phyloP scores from a whole-genome alignment of 495 filamentous ascomycete genomes.

The Xylaria bambusicola region DNA sequence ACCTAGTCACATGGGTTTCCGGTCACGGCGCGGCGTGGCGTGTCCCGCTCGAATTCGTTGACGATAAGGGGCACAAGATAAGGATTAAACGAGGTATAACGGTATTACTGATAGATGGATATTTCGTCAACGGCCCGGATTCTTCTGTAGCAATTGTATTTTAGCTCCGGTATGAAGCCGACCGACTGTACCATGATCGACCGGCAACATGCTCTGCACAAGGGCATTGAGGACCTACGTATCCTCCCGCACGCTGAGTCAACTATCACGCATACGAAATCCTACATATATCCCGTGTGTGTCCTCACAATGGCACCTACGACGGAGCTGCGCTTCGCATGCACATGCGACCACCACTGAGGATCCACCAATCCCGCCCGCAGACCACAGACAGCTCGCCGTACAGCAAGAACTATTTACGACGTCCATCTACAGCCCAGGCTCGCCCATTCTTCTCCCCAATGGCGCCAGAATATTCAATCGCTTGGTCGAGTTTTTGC shows the following conservation, averaged over 20 bases:
- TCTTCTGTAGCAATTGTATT: too few relatives aligned
- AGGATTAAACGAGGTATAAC: too few relatives aligned
- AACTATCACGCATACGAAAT: constrained; percentile 17
- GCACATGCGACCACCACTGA: constrained; percentile 8
- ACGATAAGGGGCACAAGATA: constrained; percentile 1
- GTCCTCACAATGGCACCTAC: constrained; percentile 5
- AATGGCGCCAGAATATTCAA: constrained; percentile 86
- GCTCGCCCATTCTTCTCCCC: constrained; percentile 85
- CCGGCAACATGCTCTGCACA: constrained; percentile 30
- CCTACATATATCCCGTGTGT: background rate
- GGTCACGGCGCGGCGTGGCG: constrained; percentile 13
- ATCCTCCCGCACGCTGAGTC: constrained; percentile 21
- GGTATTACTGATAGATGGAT: too few relatives aligned
- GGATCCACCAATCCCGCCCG: constrained; percentile 34
- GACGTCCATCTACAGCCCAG: constrained; percentile 77
- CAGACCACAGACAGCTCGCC: constrained; percentile 73
- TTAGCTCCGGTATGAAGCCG: background rate
- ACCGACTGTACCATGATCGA: constrained; percentile 15
- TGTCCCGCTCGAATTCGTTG: constrained; percentile 1
- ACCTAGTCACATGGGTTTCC: constrained; percentile 16
- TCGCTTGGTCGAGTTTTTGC: constrained; percentile 80
- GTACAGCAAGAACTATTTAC: constrained; percentile 76
- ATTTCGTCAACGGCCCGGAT: too few relatives aligned
- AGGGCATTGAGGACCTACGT: constrained; percentile 15
- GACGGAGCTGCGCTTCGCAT: constrained; percentile 38